phyloP scores from a whole-genome alignment of 1,139 yeast species.

The Scheffersomyces stambukii region DNA sequence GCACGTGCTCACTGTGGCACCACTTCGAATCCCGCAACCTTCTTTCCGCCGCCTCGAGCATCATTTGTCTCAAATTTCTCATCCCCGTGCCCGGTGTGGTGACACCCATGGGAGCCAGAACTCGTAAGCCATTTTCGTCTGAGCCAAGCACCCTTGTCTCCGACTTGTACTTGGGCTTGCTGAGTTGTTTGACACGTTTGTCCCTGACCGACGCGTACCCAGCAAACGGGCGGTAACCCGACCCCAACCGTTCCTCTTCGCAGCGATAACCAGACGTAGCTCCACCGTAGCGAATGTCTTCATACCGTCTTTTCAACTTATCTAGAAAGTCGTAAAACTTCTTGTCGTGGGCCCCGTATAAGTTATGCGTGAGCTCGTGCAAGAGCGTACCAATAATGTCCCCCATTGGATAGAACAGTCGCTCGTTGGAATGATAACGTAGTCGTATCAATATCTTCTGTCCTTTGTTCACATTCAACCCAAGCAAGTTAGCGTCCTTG shows the following conservation, averaged over 20 bases:
- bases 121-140: conserved; percentile 1
- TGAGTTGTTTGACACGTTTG: conserved; percentile 33
- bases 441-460: conserved; percentile 68
- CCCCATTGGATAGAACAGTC: conserved; percentile 60
- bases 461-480: conserved; percentile 86
- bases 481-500: conserved; percentile 60
- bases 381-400: conserved; percentile 77
- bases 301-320: conserved; percentile 54
- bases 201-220: conserved; percentile 29
- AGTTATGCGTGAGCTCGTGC: conserved; percentile 85
- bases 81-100: conserved; percentile 9
- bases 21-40: conserved; percentile 54
- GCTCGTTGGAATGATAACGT: conserved; percentile 53
- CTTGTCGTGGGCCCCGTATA: conserved; percentile 75
- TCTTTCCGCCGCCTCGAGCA: conserved; percentile 66
- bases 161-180: conserved; percentile 33
- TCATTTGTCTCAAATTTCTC: conserved; percentile 41
- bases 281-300: conserved; percentile 40
- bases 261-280: conserved; percentile 30
- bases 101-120: conserved; percentile 8
- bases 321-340: conserved; percentile 65
- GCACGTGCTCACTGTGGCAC: conserved; percentile 33
- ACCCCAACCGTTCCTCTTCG: conserved; percentile 54
- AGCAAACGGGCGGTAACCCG: conserved; percentile 12
- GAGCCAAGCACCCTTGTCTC: conserved; percentile 37